Conservation (phyloP, 2,329 filamentous ascomycete genomes). For the Sclerotinia glacialis region DNA sequence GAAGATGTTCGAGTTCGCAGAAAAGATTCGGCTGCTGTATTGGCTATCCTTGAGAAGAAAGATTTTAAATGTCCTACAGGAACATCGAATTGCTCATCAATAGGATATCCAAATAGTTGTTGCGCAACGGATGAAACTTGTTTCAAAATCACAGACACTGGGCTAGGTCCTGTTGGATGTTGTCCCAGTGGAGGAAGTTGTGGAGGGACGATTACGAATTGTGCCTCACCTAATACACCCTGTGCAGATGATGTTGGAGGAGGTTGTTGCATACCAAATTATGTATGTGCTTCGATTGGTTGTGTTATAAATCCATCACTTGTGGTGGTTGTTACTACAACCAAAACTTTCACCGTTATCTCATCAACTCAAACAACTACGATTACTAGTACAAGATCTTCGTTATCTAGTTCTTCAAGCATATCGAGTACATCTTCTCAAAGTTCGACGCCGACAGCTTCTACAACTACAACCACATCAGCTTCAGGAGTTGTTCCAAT, state of each 20-base stretch:
- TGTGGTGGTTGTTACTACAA: slow-evolving; percentile 29
- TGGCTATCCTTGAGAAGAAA: slow-evolving; percentile 53
- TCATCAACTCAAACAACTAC: slow-evolving; percentile 38
- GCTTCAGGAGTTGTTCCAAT: slow-evolving; percentile 46
- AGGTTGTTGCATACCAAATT: slow-evolving; percentile 74
- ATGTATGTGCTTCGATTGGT: slow-evolving; percentile 64
- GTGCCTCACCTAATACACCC: slow-evolving; percentile 58
- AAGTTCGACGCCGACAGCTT: slow-evolving; percentile 41
- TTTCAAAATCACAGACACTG: slow-evolving; percentile 59
- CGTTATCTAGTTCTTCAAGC: slow-evolving; percentile 8
- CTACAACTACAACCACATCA: slow-evolving; percentile 43
- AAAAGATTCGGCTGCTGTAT: slow-evolving; percentile 39
- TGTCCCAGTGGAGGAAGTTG: slow-evolving; percentile 66
- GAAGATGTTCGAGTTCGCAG: slow-evolving; percentile 27
- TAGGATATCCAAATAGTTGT: slow-evolving; percentile 69
- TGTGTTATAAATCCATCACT: slow-evolving; percentile 49
- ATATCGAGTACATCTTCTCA: slow-evolving; percentile 20
- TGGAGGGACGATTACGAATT: slow-evolving; percentile 60
- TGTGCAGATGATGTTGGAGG: slow-evolving; percentile 66
- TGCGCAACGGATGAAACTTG: slow-evolving; percentile 66
- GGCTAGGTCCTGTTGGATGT: slow-evolving; percentile 68
- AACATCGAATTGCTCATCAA: slow-evolving; percentile 61
- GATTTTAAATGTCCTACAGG: slow-evolving; percentile 64
- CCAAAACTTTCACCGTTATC: slow-evolving; percentile 25
- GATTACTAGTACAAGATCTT: slow-evolving; percentile 9